Evolutionary conservation across 257 asterid genomes (phyloP), one percentile per base, ranked within the genome.

Genomic region (Scutellaria barbata): DNA sequence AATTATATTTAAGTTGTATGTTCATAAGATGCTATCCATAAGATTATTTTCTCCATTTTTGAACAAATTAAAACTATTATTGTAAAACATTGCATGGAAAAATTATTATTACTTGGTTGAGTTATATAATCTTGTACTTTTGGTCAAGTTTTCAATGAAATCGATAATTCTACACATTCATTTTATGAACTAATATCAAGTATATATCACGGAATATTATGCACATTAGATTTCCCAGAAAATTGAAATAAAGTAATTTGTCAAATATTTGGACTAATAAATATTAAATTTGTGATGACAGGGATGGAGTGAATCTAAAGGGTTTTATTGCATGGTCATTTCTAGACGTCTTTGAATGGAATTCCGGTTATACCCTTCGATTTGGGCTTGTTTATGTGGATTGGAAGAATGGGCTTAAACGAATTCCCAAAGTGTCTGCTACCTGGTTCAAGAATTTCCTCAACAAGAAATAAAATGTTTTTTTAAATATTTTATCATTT

Each of bases 261-360:
- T n/a, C 12, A 16, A 35, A 30, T 30, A 30, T 30, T 30, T 30
- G 35, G 0, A 37, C 35, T 61, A 40, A 61, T 39, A 41, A 16
- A 14, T 40, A 61, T 2, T 14, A 7, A 10, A 8, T 70, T 43
- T 17, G 46, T 73, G 37, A 9, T 67, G 54, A 22, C 69, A 85
- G 89, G 66, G 9, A 73, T 3, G 81, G 85, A 1, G 89, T 80
- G 58, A 68, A 74, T 3, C 81, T 85, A 1, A 83, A 81, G 81
- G 90, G 90, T 0, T 81, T 77, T 5, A 70, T 86, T 48, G 69
- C 77, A 4, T 83, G 90, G 88, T 77, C 88, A 1, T 81, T 77
- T 46, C n/a, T 83, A 53, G 90, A 86, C 66, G 39, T 46, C 14
- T 81, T 69, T 37, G 84, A 81, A 30, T 86, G 91, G 88, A 62